Conservation (phyloP, 495 filamentous ascomycete genomes). For the Penicillium argentinense region DNA sequence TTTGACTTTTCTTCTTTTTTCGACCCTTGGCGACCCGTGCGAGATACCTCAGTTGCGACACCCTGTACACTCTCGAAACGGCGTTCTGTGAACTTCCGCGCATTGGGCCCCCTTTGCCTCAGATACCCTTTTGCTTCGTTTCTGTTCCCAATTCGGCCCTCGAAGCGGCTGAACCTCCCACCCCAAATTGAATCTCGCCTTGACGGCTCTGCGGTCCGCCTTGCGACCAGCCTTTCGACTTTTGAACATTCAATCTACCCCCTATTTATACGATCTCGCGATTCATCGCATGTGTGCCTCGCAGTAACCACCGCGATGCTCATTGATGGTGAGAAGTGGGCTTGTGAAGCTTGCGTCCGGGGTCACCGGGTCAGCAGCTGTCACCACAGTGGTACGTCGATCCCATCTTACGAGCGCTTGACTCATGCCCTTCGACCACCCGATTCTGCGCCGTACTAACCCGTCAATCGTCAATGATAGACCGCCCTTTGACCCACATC, state of each 20-base stretch:
- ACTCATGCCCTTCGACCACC: too few species aligned
- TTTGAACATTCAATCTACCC: neutral
- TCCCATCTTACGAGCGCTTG: conserved; percentile 26
- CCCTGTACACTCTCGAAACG: conserved; percentile 32
- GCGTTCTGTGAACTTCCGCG: conserved; percentile 41
- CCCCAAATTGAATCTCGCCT: conserved; percentile 31
- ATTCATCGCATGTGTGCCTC: conserved; percentile 47
- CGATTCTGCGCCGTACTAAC: too few species aligned
- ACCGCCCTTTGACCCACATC: conserved; percentile 91
- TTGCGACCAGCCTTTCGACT: conserved; percentile 26
- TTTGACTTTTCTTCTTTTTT: conserved; percentile 25
- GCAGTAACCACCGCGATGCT: conserved; percentile 62
- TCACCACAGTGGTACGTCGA: conserved; percentile 78
- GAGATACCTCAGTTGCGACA: conserved; percentile 23
- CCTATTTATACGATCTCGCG: conserved; percentile 30
- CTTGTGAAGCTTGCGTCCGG: conserved; percentile 91
- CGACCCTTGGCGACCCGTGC: conserved; percentile 12
- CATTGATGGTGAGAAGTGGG: conserved; percentile 86
- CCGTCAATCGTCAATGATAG: conserved; percentile 44
- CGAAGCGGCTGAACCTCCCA: conserved; percentile 29
- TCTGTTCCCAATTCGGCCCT: conserved; percentile 28
- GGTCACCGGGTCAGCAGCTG: conserved; percentile 94
- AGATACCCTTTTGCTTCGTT: conserved; percentile 46
- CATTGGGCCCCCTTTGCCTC: conserved; percentile 35
- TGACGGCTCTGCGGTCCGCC: conserved; percentile 41